Evolutionary conservation across 1,284 basidiomycete species (phyloP).

Genomic region (Apiotrichum mycotoxinovorans): DNA sequence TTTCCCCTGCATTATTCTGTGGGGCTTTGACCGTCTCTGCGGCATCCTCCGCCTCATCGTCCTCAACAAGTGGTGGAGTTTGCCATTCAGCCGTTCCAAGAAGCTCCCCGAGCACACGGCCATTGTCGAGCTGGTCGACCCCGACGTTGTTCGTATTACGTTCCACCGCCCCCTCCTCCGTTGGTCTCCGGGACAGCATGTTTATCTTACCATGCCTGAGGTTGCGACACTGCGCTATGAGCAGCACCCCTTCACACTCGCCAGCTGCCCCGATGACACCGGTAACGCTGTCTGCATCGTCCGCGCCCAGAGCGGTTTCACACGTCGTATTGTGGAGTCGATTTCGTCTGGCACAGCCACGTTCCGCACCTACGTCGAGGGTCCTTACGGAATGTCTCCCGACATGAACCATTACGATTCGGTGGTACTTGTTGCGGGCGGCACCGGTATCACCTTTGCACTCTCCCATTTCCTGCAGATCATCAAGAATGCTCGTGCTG

Average conservation of each 20-base stretch:
- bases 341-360: slow-evolving; percentile 13
- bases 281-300: slow-evolving; percentile 10
- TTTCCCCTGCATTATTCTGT: background rate
- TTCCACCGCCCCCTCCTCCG: slow-evolving; percentile 14
- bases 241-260: slow-evolving; percentile 44
- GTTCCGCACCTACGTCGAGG: slow-evolving; percentile 29
- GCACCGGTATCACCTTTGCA: slow-evolving; percentile 42
- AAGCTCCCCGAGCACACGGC: background rate
- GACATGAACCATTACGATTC: slow-evolving; percentile 28
- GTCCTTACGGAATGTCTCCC: slow-evolving; percentile 37
- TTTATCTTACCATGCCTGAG: slow-evolving; percentile 36
- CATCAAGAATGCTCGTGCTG: slow-evolving; percentile 27
- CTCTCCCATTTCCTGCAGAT: slow-evolving; percentile 32
- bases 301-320: slow-evolving; percentile 30
- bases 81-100: background rate
- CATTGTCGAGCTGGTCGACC: slow-evolving; percentile 53
- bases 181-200: slow-evolving; percentile 41
- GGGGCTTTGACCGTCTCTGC: slow-evolving; percentile 53
- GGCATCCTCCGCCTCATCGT: slow-evolving; percentile 60
- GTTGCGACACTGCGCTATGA: slow-evolving; percentile 42
- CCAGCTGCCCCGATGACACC: slow-evolving; percentile 15
- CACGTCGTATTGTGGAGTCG: slow-evolving; percentile 25
- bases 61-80: slow-evolving; percentile 51
- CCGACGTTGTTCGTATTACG: slow-evolving; percentile 42
- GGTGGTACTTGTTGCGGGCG: slow-evolving; percentile 41